phyloP scores from a whole-genome alignment of 345 rosid genomes.

The Eucalyptus globulus region DNA sequence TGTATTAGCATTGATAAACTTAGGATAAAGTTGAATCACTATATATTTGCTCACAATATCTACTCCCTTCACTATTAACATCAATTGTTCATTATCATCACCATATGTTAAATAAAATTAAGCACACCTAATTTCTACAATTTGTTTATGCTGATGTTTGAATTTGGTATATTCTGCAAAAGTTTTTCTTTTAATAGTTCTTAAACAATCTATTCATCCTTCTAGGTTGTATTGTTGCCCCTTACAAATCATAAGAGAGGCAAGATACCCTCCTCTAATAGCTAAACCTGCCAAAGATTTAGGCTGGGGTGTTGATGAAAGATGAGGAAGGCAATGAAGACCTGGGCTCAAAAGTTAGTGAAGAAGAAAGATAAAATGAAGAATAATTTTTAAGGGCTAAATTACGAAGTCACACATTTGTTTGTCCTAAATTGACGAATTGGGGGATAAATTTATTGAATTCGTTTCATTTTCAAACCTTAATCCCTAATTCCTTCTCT shows the following conservation, averaged over 20 bases:
- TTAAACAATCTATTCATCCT: too few relatives aligned
- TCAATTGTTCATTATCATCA: too few relatives aligned
- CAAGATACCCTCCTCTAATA: conserved; percentile 50
- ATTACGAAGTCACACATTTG: background rate
- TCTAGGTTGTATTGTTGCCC: too few relatives aligned
- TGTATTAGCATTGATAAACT: too few relatives aligned
- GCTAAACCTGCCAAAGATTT: conserved; percentile 43
- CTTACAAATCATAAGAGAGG: conserved; percentile 50
- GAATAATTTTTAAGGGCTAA: conserved; percentile 29
- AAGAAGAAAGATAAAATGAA: conserved; percentile 45
- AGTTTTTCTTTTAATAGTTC: too few relatives aligned
- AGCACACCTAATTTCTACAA: too few relatives aligned
- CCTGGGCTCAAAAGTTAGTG: conserved; percentile 27
- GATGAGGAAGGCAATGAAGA: conserved; percentile 45
- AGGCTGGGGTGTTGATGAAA: conserved; percentile 50
- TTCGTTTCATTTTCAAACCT: background rate
- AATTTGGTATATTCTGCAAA: too few relatives aligned
- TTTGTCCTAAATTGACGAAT: background rate
- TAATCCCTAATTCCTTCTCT: background rate
- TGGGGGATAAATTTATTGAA: background rate
- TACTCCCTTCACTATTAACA: too few relatives aligned
- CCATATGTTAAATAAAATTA: too few relatives aligned
- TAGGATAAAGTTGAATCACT: accelerated
- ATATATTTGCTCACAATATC: accelerated
- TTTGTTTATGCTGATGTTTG: too few relatives aligned